Conservation (phyloP, 306 rosid species). For the Gastrolobium bilobum region DNA sequence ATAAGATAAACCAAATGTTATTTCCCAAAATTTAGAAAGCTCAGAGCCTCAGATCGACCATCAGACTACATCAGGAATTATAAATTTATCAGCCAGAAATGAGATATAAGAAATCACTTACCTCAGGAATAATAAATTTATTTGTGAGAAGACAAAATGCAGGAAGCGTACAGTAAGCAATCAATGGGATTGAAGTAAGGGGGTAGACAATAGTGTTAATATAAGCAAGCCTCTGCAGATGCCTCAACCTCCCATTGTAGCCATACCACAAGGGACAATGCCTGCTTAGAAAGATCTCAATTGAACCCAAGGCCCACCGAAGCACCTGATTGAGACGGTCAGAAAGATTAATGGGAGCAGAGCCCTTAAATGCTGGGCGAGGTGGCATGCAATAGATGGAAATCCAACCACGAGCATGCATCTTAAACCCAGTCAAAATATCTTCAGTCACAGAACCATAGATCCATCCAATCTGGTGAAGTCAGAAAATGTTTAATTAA, state of each 20-base stretch:
- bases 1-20: slow-evolving; percentile 26
- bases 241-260: slow-evolving; percentile 83
- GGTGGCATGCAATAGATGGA: slow-evolving; percentile 97
- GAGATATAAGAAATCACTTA: slow-evolving; percentile 43
- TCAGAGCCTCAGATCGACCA: background rate
- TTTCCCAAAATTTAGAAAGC: slow-evolving; percentile 19
- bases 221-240: slow-evolving; percentile 89
- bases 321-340: slow-evolving; percentile 99
- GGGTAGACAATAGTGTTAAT: slow-evolving; percentile 98
- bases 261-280: slow-evolving; percentile 99
- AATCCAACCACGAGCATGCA: slow-evolving; percentile 99
- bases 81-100: slow-evolving; percentile 10
- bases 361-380: slow-evolving; percentile 98
- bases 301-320: slow-evolving; percentile 99
- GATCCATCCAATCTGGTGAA: slow-evolving; percentile 97
- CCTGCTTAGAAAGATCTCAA: slow-evolving; percentile 96
- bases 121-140: slow-evolving; percentile 99
- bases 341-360: slow-evolving; percentile 99
- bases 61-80: slow-evolving; percentile 6
- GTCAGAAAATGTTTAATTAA: slow-evolving; percentile 37
- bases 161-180: slow-evolving; percentile 93
- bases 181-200: slow-evolving; percentile 85
- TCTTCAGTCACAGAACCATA: slow-evolving; percentile 99
- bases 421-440: slow-evolving; percentile 98
- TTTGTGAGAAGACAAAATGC: slow-evolving; percentile 96